Evolutionary conservation across 2,329 filamentous ascomycete species (phyloP), one percentile per base, ranked within the genome.

Genomic region (Lomentospora prolificans): DNA sequence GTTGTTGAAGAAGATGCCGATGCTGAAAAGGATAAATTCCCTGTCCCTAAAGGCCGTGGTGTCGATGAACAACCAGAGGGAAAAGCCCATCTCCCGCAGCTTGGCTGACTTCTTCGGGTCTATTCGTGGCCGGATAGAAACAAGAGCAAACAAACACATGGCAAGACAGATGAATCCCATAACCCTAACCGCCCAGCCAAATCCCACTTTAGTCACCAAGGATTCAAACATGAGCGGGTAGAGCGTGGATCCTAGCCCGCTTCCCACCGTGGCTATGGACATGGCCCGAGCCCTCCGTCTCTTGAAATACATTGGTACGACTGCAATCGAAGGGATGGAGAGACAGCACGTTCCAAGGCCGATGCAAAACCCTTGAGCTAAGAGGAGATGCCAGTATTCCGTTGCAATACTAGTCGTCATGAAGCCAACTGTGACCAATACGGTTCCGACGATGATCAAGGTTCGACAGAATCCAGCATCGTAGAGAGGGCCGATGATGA

Each of bases 381-480:
- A 64, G 1, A 78, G 51, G 0, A 72, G 61, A 58, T 78, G 73
- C 67, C 69, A 78, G 63, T 75, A 78, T 2, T 62, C 58, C 0
- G 59, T 66, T n/a, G 61, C 64, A 0, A 74, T 56, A 22, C 62
- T 66, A 1, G 66, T 61, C 67, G 72, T 73, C 65, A 79, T 75
- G 60, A 75, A 66, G 2, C 77, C 76, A 12, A 79, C 66, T 4
- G 75, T 69, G 4, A 74, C 65, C 3, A 77, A 58, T 55, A 72
- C 65, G 3, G 66, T 63, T 17, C 78, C 77, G 3, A 62, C 59
- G 2, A 66, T n/a, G 2, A 80, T 56, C 1, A 78, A 64, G 3
- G 61, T 58, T 9, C 68, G 66, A 33, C 75, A 69, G 58, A 75
- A 69, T 4, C 78, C 78, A 3, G 67, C 66, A 62, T 81, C 78